phyloP scores from a whole-genome alignment of 352 stramenopile species.

The Globisporangium abappressorium region DNA sequence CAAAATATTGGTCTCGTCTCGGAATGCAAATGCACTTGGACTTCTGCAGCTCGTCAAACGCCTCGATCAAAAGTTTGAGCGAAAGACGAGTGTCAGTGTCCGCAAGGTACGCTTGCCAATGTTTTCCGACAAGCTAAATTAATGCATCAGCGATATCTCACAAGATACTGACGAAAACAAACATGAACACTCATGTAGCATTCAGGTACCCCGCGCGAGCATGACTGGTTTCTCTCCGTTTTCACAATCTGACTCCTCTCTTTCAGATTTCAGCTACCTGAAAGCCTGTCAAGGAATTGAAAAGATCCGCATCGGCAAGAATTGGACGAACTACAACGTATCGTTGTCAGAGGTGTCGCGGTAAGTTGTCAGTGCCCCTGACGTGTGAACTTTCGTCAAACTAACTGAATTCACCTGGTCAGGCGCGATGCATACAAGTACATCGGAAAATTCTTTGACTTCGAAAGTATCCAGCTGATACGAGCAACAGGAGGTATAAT shows the following conservation, averaged over 20 bases:
- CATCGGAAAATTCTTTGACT: constrained; percentile 75
- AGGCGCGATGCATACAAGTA: constrained; percentile 68
- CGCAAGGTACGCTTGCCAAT: constrained; percentile 47
- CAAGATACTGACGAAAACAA: not conserved
- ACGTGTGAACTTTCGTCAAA: not conserved
- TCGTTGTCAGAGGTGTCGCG: constrained; percentile 25
- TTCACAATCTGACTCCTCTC: not conserved
- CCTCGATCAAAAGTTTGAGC: constrained; percentile 43
- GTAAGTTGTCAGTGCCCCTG: constrained; percentile 5
- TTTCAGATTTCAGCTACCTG: constrained; percentile 70
- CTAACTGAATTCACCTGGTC: not conserved
- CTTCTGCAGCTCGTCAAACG: constrained; percentile 70
- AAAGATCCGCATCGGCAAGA: constrained; percentile 50
- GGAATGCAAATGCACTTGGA: constrained; percentile 60
- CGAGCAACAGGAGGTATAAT: constrained; percentile 62
- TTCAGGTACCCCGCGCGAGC: constrained; percentile 1
- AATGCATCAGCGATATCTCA: not conserved
- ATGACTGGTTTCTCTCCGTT: not conserved
- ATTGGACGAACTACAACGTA: constrained; percentile 25
- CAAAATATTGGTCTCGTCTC: constrained; percentile 59
- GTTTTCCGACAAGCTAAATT: not conserved
- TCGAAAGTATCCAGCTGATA: constrained; percentile 73
- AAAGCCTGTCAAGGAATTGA: constrained; percentile 76
- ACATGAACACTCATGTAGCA: constrained; percentile 1
- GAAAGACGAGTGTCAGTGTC: constrained; percentile 50